Evolutionary conservation across 2,329 filamentous ascomycete species (phyloP), one percentile per base, ranked within the genome.

Genomic region (Grosmannia huntii): DNA sequence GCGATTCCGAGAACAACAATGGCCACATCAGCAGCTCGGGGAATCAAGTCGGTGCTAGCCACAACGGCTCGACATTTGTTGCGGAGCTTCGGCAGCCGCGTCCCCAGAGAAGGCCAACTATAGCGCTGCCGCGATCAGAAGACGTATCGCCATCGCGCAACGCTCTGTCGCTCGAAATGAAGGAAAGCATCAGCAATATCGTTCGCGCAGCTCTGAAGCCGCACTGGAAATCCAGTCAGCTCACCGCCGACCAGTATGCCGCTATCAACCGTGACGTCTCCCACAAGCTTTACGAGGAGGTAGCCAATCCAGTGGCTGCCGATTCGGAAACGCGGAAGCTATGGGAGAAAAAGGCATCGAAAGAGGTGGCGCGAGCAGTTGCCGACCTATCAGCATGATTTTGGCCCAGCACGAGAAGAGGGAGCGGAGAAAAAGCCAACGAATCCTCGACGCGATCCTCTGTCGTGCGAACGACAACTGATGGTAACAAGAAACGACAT

Each of bases 201-300:
- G 94, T 97, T 64, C 88, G 89, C 63, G 76, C 80, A 49, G 89
- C 88, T 6, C 76, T 99, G 50, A 88, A 89, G 64, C 90, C 91
- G 36, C 82, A 90, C 63, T 97, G 92, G 76, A 81, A 85, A 62
- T 86, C 86, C 49, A 85, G 87, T 65, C 82, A 86, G 62, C 80
- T 97, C 61, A 90, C 85, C 21, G 89, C 90, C 64, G 89, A 96
- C 60, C 87, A 96, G 70, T 99, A 95, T 70, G 92, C 89, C 3
- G 83, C 84, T 59, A 96, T 97, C 72, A 97, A 97, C 68, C 85
- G 90, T 62, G 86, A 87, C 60, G 85, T 97, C 38, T 96, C 90
- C 49, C 86, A 90, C 59, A 88, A 86, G 73, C 76, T 99, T 60
- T 99, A 99, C 71, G 90, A 84, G 63, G 80, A 83, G 61, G 76